A percentile compares a stretch with the other conserved stretches of the same genome.
phyloP scores from a whole-genome alignment of 257 asterid species.

The Plantago ovata region DNA sequence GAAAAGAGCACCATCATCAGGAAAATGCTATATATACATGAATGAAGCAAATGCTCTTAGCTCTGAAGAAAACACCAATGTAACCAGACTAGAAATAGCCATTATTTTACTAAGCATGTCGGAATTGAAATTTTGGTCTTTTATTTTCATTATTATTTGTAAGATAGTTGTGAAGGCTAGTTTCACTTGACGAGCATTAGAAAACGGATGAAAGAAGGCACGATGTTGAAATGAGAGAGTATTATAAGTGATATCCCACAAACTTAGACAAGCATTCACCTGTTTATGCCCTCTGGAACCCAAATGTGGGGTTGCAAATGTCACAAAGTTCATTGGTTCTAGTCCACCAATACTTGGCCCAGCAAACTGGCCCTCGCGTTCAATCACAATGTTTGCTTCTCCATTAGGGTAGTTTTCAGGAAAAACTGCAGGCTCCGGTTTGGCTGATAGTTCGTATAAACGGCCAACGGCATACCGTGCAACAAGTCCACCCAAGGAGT shows the following conservation, averaged over 20 bases:
- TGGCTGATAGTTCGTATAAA: slow-evolving; percentile 34
- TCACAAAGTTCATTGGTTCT: slow-evolving; percentile 79
- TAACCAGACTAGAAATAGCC: too few species aligned
- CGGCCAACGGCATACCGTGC: slow-evolving; percentile 88
- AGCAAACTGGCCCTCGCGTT: slow-evolving; percentile 23
- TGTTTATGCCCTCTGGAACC: slow-evolving; percentile 88
- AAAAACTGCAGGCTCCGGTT: slow-evolving; percentile 21
- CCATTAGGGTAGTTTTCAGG: slow-evolving; percentile 27
- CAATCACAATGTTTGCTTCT: slow-evolving; percentile 24
- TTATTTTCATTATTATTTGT: too few species aligned
- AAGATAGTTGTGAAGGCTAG: too few species aligned
- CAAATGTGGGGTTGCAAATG: slow-evolving; percentile 91
- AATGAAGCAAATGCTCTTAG: slow-evolving; percentile 2
- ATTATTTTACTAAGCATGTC: too few species aligned
- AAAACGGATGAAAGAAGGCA: too few species aligned
- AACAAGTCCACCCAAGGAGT: slow-evolving; percentile 94
- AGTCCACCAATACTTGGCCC: slow-evolving; percentile 63
- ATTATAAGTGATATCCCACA: not conserved
- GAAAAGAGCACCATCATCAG: not conserved
- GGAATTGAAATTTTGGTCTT: too few species aligned
- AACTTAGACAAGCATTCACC: slow-evolving; percentile 26
- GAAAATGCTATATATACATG: slow-evolving; percentile 8
- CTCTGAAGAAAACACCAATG: not conserved
- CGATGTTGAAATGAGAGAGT: not conserved
- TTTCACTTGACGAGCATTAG: too few species aligned